Evolutionary conservation across 495 filamentous ascomycete genomes (phyloP), one percentile per base, ranked within the genome.

Genomic region (Poronia punctata): DNA sequence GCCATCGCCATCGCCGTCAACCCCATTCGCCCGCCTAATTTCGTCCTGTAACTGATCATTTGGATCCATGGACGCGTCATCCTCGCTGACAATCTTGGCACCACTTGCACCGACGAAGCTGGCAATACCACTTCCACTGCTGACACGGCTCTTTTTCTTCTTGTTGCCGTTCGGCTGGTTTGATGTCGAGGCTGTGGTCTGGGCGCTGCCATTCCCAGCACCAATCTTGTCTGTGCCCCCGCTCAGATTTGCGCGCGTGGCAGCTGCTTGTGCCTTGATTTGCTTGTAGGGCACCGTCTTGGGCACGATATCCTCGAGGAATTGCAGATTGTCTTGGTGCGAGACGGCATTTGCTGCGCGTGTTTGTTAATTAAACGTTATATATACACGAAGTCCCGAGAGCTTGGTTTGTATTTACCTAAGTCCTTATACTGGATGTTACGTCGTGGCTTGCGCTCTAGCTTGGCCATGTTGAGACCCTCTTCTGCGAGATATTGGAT

Each of bases 401-500:
- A 46, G 18, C 52, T 38, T 23, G 40, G 28, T 27, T 7, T 17
- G 15, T 33, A 26, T 16, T 18, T 14, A 40, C 46, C 42, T 18
- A 97, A 70, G 62, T 98, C 92, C 60, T 84, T 88, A 72, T 98
- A 98, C 61, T 97, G 93, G 49, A 98, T 81, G 41, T 89, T 95
- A 48, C 90, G 81, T 26, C 92, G 76, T 19, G 89, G 90, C 61
- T 96, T 96, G 40, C 82, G 73, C 59, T 96, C 92, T 4, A 86
- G 74, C 46, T 88, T 88, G 43, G 92, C 84, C 57, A 94, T 84
- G 54, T 87, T 88, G 52, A 94, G 76, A 19, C 78, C 84, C 65
- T 94, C 85, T 44, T 80, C 76, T 18, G 86, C 80, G 23, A 98
- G 74, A 57, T 96, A 82, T 56, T 94, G 86, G 47, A 98, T 84